These are phyloP conservation scores for Ceratocystis albifundus DNA, from an alignment of 2,329 filamentous ascomycete species.

Conservation along the genomic window DNA sequence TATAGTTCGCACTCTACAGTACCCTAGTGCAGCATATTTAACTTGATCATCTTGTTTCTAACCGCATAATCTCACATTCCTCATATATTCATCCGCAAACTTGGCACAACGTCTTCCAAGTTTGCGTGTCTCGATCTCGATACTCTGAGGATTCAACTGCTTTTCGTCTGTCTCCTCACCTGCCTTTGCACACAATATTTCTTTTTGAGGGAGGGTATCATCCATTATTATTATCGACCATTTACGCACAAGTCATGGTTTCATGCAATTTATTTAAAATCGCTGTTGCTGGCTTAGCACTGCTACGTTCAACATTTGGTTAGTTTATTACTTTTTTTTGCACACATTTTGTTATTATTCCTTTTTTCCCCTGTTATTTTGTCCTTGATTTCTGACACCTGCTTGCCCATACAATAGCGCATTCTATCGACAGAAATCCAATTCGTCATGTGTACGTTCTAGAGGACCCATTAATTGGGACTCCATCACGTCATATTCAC, in stretches of 20 bases:
- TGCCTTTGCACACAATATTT: neutral
- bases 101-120: neutral
- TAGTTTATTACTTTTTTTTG: slow-evolving; percentile 6
- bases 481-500: slow-evolving; percentile 66
- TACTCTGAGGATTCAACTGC: neutral
- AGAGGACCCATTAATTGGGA: slow-evolving; percentile 64
- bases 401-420: slow-evolving; percentile 37
- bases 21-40: neutral
- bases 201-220: neutral
- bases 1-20: neutral
- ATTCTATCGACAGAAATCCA: slow-evolving; percentile 65
- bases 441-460: slow-evolving; percentile 62
- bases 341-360: too few relatives aligned
- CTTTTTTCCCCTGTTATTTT: neutral
- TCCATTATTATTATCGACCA: neutral
- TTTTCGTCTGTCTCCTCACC: neutral
- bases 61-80: neutral
- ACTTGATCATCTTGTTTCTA: neutral
- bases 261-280: slow-evolving; percentile 8
- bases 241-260: slow-evolving; percentile 18
- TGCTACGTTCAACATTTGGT: slow-evolving; percentile 20
- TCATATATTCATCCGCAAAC: neutral
- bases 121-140: neutral
- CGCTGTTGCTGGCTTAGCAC: slow-evolving; percentile 14
- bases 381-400: neutral